phyloP scores from a whole-genome alignment of 805 yeast genomes.

The Lipomyces lipofer region DNA sequence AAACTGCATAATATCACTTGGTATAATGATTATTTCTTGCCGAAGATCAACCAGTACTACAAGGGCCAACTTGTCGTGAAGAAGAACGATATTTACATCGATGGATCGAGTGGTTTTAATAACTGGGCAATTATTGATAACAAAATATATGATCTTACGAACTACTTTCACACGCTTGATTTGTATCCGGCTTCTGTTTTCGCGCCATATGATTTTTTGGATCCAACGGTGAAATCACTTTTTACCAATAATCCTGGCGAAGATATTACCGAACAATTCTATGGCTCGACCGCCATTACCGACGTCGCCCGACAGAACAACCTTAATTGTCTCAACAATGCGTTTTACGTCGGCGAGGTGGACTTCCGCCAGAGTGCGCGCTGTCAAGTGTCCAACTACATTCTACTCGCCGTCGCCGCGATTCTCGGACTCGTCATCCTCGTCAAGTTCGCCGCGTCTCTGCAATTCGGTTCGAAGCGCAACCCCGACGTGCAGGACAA shows the following conservation, averaged over 20 bases:
- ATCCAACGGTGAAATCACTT: conserved; percentile 37
- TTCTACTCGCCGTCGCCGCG: conserved; percentile 43
- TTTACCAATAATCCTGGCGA: conserved; percentile 40
- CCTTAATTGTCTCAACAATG: conserved; percentile 42
- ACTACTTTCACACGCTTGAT: conserved; percentile 40
- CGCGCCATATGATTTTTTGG: conserved; percentile 41
- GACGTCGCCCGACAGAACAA: conserved; percentile 33
- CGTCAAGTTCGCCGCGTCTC: conserved; percentile 44
- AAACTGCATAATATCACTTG: conserved; percentile 41
- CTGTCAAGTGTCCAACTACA: conserved; percentile 45
- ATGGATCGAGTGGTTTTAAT: conserved; percentile 33
- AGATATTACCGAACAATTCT: conserved; percentile 40
- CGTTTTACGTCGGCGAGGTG: conserved; percentile 40
- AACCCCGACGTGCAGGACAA: conserved; percentile 44
- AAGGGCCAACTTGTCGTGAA: conserved; percentile 44
- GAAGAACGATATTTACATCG: conserved; percentile 32
- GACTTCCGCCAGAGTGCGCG: conserved; percentile 45
- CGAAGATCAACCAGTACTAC: conserved; percentile 39
- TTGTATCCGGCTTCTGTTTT: conserved; percentile 34
- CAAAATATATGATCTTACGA: conserved; percentile 43
- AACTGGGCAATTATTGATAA: conserved; percentile 40
- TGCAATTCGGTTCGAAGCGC: conserved; percentile 42
- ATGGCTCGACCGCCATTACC: conserved; percentile 34
- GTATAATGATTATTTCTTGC: conserved; percentile 42
- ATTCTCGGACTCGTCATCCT: conserved; percentile 43